Base-by-base conservation (phyloP, 257 asterid genomes). In the Jasminum sambac region DNA sequence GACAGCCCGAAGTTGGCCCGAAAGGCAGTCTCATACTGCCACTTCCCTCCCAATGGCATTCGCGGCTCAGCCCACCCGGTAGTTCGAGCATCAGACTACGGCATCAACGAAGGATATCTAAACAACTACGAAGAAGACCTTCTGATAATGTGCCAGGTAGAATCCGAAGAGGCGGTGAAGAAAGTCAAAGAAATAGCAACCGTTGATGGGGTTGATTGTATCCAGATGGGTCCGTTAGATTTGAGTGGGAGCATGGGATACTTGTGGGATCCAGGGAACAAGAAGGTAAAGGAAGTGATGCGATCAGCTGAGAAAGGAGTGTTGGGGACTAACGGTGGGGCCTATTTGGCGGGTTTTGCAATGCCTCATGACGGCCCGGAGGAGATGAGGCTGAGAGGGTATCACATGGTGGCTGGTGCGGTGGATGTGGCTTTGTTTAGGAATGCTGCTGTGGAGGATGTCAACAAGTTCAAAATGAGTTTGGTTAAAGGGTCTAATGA, bases 171-270 rank as follows among this genome's bases (percentile, higher is more conserved):
- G 0, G 96, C 81, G 7, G 96, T 85, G 71, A 79, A 83, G 79
- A 90, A 85, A 64, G 60, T 81, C 52, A 85, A 82, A n/a, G 94
- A 90, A 43, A 90, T 90, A 11, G 82, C 90, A 0, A 79, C 65
- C 38, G 90, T 88, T 2, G 97, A 90, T 5, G 97, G 97, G 14
- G 90, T 90, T 7, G 97, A 90, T 65, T 82, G 94, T 75, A 67
- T 90, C 34, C 90, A 90, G 63, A 90, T 90, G 97, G 97, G 97
- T 30, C 97, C 97, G 61, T 68, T 88, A 84, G 97, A 90, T 76
- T 69, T 90, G 83, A 90, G 97, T 81, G 97, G 95, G 40, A 87
- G 94, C 78, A 52, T 90, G 85, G 96, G 96, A 77, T 90, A 88
- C 37, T 19, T 90, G 72, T 88, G 96, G 97, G 96, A 90, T 73